phyloP scores from a whole-genome alignment of 73 alveolate species.

The Tetrahymena borealis region DNA sequence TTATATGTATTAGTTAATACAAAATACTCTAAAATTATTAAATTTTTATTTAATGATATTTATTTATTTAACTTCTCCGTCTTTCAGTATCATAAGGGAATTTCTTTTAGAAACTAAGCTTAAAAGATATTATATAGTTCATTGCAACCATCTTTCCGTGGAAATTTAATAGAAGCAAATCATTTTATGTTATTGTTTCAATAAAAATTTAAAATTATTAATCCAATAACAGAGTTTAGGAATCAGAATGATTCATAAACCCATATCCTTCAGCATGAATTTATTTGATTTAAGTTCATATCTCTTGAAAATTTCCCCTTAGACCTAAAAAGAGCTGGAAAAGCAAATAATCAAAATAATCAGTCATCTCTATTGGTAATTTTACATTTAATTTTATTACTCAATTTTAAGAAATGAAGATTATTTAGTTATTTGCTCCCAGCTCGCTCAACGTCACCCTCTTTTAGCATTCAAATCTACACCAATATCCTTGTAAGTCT shows the following conservation, averaged over 20 bases:
- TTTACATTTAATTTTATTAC: not conserved
- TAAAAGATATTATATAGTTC: not conserved
- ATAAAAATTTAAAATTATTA: not conserved
- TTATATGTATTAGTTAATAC: too few species aligned
- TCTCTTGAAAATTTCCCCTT: not conserved
- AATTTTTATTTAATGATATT: not conserved
- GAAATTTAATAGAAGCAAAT: not conserved
- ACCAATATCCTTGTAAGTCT: not conserved
- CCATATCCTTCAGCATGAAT: not conserved
- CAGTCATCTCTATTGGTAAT: not conserved
- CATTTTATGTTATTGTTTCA: not conserved
- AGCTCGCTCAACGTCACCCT: slow-evolving; percentile 5
- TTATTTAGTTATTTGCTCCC: not conserved
- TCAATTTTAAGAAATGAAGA: not conserved
- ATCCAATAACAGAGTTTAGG: not conserved
- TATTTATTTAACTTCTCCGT: not conserved
- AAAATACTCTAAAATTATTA: not conserved
- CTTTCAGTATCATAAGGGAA: not conserved
- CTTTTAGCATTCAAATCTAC: not conserved
- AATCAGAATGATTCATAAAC: not conserved
- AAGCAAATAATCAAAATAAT: not conserved
- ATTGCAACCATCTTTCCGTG: not conserved
- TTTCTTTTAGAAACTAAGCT: not conserved
- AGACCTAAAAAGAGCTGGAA: slow-evolving; percentile 3
- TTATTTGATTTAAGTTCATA: not conserved